Evolutionary conservation across 805 yeast species (phyloP), one percentile per base, ranked within the genome.

Genomic region (Priceomyces castillae): DNA sequence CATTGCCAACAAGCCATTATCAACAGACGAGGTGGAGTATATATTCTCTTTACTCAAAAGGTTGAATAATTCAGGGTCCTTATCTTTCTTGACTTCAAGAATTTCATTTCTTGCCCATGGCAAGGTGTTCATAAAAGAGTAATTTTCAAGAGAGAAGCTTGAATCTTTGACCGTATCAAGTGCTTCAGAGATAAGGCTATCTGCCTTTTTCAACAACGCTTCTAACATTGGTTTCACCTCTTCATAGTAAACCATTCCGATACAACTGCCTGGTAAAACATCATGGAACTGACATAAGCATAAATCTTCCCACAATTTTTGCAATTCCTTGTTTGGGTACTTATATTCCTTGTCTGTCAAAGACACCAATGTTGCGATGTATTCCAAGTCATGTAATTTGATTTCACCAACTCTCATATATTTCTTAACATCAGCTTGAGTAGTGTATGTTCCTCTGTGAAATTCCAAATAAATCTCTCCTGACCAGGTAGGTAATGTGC

Each of bases 261-360:
- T 92, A 65, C 96, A 88, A 4, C 95, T 84, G 2, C 99, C 99
- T 2, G 99, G 99, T 41, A 94, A 73, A n/a, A 92, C 97, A 68
- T 92, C 99, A 63, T 92, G 99, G 70, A 92, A 92, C 61, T 92
- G 98, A 59, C 96, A 90, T 43, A 94, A 69, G 48, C 90, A 80
- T 16, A 92, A 80, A 62, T 87, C 82, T 61, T 89, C 92, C 99
- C 99, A 92, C 47, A 92, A 62, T 2, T 67, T 73, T 48, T 82
- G 81, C 35, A 92, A 74, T 46, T 82, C 77, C 30, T 75, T 67
- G 25, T 74, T 70, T 2, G 99, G 99, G 60, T 92, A 92, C 45
- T 67, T 69, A 62, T 82, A 92, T 18, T 67, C 61, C 23, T 74
- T 66, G 18, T 54, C 40, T 18, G 70, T 65, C 30, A 84, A 54